Conservation (phyloP, 768 basidiomycete genomes). For the Serendipita sp. region DNA sequence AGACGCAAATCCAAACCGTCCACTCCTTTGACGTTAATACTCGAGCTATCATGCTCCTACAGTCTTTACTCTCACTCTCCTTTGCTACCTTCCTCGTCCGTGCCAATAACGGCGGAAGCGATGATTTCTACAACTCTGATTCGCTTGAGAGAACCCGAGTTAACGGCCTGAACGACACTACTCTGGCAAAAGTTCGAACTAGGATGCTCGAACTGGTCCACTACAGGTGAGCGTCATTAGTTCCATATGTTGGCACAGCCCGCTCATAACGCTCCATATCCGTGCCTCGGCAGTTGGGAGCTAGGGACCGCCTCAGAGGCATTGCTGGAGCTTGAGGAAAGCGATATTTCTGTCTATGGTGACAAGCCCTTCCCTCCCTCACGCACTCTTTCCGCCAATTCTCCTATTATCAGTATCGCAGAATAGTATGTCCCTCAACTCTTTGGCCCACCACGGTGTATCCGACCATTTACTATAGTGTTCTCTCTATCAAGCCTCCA, state of each 20-base stretch:
- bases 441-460: background rate
- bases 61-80: conserved; percentile 5
- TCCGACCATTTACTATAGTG: background rate
- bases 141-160: background rate
- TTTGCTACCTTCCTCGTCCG: background rate
- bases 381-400: background rate
- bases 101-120: background rate
- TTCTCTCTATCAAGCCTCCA: background rate
- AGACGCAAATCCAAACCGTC: too few species aligned
- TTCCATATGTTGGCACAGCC: background rate
- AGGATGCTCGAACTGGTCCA: background rate
- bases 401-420: background rate
- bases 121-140: background rate
- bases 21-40: background rate
- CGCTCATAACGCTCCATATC: background rate
- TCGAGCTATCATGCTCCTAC: background rate
- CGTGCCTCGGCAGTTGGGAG: conserved; percentile 13
- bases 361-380: background rate
- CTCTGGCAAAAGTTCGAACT: background rate
- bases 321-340: conserved; percentile 15
- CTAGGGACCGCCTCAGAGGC: conserved; percentile 14
- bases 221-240: background rate
- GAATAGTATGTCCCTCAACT: background rate
- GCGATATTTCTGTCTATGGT: conserved; percentile 14
- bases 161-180: background rate